Base-by-base conservation (phyloP, 768 basidiomycete species). In the Chlorophyllum brunneum region DNA sequence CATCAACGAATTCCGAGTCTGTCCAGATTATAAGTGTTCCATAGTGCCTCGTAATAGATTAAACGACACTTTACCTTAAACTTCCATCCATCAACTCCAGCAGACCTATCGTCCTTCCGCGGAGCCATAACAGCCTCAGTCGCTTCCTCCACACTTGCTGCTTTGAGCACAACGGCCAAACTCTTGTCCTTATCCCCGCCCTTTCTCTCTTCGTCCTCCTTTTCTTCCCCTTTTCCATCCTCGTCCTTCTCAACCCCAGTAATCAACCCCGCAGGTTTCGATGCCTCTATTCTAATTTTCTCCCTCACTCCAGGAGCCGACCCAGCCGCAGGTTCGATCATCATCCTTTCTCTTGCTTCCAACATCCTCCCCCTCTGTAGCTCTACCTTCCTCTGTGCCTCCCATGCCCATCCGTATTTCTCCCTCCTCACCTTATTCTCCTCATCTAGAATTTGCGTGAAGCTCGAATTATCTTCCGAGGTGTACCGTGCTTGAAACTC, bases 381-480 rank as follows among this genome's bases (percentile, higher is more conserved):
- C 56, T 90, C 86, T 1, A 94, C 93, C 61, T 81, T 74, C 66
- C 70, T 75, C 75, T 98, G 93, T 5, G 93, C 94, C 36, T 92
- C 87, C 85, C 88, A 99, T 2, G 95, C 97, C 97, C 97, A 99
- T 0, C 70, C 81, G 76, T 85, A 92, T 65, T 74, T 83, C 64
- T 91, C 88, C 64, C 83, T 84, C 54, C 93, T 77, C 59, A 79
- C 77, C 66, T 76, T 71, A 64, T 99, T 98, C 74, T 98, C 95
- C 49, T 87, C 83, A 54, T 93, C 83, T 49, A 99, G 70, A 54
- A 98, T 95, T 56, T 91, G 78, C 7, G 93, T 92, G 65, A 99
- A 98, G 54, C 94, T 97, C 4, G 95, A 84, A 66, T 99, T 99
- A 68, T 99, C 97, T 64, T 98, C 94, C 0, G 94, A 97, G 1